A percentile compares a stretch with the other conserved stretches of the same genome.
Evolutionary conservation across 768 basidiomycete genomes (phyloP).

Genomic region (Harrya chromipes): DNA sequence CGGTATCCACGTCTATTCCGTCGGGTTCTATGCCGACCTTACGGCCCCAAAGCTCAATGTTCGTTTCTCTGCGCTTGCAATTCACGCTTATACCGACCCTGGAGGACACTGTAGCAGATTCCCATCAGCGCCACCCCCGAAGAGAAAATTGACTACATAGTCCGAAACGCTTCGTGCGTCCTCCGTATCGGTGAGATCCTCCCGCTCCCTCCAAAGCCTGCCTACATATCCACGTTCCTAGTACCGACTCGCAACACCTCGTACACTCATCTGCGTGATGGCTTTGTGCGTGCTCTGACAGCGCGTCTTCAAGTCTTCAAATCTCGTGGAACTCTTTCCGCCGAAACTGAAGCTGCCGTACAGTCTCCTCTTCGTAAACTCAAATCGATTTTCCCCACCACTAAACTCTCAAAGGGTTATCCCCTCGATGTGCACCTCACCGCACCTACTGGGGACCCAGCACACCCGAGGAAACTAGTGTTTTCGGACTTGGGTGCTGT

Average conservation of each 20-base stretch:
- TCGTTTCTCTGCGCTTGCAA: conserved; percentile 7
- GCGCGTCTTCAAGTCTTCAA: conserved; percentile 52
- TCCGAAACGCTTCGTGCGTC: conserved; percentile 65
- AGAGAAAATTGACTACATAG: conserved; percentile 67
- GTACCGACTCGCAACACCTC: conserved; percentile 81
- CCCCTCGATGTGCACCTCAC: conserved; percentile 69
- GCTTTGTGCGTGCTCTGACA: conserved; percentile 73
- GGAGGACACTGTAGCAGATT: conserved; percentile 39
- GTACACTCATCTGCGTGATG: conserved; percentile 78
- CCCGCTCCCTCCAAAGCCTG: background rate
- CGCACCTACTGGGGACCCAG: conserved; percentile 45
- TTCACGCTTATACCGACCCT: background rate
- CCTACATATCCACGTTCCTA: conserved; percentile 23
- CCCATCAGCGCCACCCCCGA: conserved; percentile 54
- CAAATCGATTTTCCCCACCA: conserved; percentile 73
- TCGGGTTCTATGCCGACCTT: conserved; percentile 87
- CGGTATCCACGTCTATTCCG: conserved; percentile 83
- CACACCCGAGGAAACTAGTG: conserved; percentile 51
- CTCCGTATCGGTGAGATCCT: conserved; percentile 64
- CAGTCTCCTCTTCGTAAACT: conserved; percentile 67
- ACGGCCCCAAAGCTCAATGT: conserved; percentile 61
- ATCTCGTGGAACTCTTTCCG: conserved; percentile 50
- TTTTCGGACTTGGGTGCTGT: conserved; percentile 73
- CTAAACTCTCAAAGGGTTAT: conserved; percentile 60
- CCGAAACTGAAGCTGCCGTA: conserved; percentile 54